Evolutionary conservation across 2,329 filamentous ascomycete species (phyloP).

Genomic region (Fusarium keratoplasticum): DNA sequence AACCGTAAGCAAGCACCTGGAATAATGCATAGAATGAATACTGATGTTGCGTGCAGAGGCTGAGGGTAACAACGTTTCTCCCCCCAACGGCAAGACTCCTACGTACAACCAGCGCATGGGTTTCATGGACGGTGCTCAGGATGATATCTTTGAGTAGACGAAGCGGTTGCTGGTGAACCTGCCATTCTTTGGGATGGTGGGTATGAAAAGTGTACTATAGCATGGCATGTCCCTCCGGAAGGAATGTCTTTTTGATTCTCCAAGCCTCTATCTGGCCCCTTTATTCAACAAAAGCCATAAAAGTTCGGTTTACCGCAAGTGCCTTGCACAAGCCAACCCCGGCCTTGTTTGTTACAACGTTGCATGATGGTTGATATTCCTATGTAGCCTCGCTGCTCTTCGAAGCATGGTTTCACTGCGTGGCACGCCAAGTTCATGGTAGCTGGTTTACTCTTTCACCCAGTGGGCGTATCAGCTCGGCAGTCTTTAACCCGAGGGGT

Average conservation of each 20-base stretch:
- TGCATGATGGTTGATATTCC: neutral
- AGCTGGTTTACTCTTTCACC: neutral
- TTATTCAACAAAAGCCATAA: neutral
- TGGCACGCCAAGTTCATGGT: neutral
- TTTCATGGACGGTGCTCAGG: conserved; percentile 48
- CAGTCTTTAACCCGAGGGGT: neutral
- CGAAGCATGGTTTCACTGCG: neutral
- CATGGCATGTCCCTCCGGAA: conserved; percentile 15
- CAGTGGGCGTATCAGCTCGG: neutral
- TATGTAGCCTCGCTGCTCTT: no score
- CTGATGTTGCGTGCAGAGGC: conserved; percentile 37
- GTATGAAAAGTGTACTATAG: conserved; percentile 6
- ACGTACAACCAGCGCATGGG: conserved; percentile 51
- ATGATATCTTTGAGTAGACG: conserved; percentile 45
- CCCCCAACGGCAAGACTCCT: conserved; percentile 44
- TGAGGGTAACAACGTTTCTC: conserved; percentile 49
- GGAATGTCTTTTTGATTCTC: neutral
- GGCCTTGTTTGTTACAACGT: neutral
- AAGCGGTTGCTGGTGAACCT: neutral
- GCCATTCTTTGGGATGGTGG: no score
- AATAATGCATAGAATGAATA: neutral
- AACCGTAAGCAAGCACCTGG: conserved; percentile 48
- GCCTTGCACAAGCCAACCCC: neutral
- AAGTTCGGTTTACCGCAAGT: neutral
- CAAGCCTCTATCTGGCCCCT: neutral